phyloP scores from a whole-genome alignment of 2,329 filamentous ascomycete genomes.

The Knufia petricola region DNA sequence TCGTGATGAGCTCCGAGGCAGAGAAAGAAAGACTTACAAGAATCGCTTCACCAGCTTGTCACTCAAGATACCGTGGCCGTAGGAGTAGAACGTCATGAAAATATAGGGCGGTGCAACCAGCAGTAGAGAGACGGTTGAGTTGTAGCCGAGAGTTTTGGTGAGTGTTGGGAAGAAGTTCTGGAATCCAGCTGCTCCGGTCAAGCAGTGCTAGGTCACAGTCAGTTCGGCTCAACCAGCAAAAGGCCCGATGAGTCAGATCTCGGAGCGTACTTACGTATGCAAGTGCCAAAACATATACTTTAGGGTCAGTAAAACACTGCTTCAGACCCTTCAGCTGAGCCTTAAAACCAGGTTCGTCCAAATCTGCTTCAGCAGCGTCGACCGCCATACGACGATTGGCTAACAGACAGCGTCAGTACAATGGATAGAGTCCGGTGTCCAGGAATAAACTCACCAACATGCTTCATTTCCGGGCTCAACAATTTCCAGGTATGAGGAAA shows the following conservation, averaged over 20 bases:
- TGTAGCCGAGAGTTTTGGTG: slow-evolving; percentile 37
- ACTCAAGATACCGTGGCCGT: slow-evolving; percentile 37
- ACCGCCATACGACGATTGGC: slow-evolving; percentile 35
- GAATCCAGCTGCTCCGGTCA: slow-evolving; percentile 43
- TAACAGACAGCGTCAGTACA: background rate
- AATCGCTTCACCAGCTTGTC: slow-evolving; percentile 40
- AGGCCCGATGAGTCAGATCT: too few species aligned
- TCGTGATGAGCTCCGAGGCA: background rate
- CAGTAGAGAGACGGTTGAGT: slow-evolving; percentile 40
- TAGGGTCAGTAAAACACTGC: slow-evolving; percentile 40
- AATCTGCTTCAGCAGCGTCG: slow-evolving; percentile 41
- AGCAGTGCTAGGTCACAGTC: slow-evolving; percentile 28
- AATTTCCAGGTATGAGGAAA: slow-evolving; percentile 35
- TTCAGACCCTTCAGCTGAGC: slow-evolving; percentile 42
- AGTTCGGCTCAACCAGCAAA: background rate
- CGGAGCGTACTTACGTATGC: slow-evolving; percentile 28
- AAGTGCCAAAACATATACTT: slow-evolving; percentile 34
- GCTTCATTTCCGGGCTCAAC: slow-evolving; percentile 36
- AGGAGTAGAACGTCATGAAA: slow-evolving; percentile 43
- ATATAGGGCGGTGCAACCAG: slow-evolving; percentile 46
- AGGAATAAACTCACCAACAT: slow-evolving; percentile 21
- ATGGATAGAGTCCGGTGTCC: too few species aligned
- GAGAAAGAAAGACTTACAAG: slow-evolving; percentile 28
- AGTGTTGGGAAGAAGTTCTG: slow-evolving; percentile 50
- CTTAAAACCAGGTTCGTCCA: slow-evolving; percentile 40